Evolutionary conservation across 768 basidiomycete species (phyloP).

Genomic region (Crassisporium funariophilum): DNA sequence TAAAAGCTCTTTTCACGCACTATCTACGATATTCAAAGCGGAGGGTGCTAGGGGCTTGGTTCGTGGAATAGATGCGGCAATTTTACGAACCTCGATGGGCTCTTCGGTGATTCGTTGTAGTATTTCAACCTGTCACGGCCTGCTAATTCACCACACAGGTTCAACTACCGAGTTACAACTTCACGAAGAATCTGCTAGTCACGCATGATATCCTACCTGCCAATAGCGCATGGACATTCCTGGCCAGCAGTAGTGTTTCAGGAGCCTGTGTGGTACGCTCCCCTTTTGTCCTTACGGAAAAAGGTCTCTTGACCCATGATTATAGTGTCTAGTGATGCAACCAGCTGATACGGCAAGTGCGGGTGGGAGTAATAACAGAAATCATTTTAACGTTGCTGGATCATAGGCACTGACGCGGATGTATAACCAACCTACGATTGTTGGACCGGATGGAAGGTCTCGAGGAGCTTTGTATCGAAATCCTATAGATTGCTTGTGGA

Average conservation of each 20-base stretch:
- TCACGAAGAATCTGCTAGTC: slow-evolving; percentile 82
- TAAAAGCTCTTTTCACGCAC: slow-evolving; percentile 79
- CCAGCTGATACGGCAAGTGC: slow-evolving; percentile 78
- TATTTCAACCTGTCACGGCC: not conserved
- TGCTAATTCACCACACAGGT: slow-evolving; percentile 46
- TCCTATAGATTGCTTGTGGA: slow-evolving; percentile 96
- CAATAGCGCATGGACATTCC: slow-evolving; percentile 83
- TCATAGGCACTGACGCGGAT: slow-evolving; percentile 83
- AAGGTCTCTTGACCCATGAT: not conserved
- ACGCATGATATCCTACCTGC: slow-evolving; percentile 67
- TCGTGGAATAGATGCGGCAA: slow-evolving; percentile 91
- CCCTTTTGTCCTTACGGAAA: not conserved
- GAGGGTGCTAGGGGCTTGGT: slow-evolving; percentile 82
- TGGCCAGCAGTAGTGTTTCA: slow-evolving; percentile 86
- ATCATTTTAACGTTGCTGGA: not conserved
- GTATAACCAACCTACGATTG: slow-evolving; percentile 91
- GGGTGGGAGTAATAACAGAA: slow-evolving; percentile 3
- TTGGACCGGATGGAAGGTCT: slow-evolving; percentile 67
- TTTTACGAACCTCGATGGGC: slow-evolving; percentile 93
- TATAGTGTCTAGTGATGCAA: slow-evolving; percentile 89
- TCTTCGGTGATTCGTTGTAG: slow-evolving; percentile 54
- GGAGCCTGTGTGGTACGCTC: slow-evolving; percentile 86
- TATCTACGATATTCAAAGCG: slow-evolving; percentile 74
- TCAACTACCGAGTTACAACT: slow-evolving; percentile 95
- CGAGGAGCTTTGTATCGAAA: slow-evolving; percentile 84